Base-by-base conservation (phyloP, 2,329 filamentous ascomycete genomes). In the Diaporthe humulicola region DNA sequence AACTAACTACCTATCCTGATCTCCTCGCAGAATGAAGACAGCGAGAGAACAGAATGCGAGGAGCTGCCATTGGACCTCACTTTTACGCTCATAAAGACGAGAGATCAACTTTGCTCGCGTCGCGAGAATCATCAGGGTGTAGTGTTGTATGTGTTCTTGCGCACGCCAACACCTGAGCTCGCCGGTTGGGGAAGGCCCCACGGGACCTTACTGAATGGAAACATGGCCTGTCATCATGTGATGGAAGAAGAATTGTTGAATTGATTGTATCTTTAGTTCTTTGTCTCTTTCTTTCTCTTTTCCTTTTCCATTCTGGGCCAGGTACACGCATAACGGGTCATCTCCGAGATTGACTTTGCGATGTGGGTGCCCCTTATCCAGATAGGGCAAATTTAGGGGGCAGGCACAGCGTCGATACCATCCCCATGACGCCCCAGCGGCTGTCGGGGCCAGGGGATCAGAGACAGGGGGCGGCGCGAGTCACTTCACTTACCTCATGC, bases 151-250 rank as follows among this genome's bases (percentile, higher is more conserved):
- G n/a, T n/a, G n/a, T n/a, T n/a, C n/a, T 19, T n/a, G 22, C n/a
- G 45, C n/a, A 50, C 9, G 10, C 19, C 22, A 12, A 50, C 22
- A 12, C 8, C n/a, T n/a, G n/a, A n/a, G n/a, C n/a, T n/a, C n/a
- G n/a, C n/a, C n/a, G n/a, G n/a, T n/a, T n/a, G n/a, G n/a, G n/a
- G n/a, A n/a, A n/a, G n/a, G n/a, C n/a, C n/a, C 22, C 22, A 50
- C 64, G 73, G 50, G 30, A 69, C 56, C 77, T 73, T 28, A 36
- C 61, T 2, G 40, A 30, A 30, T 33, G 70, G 74, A 28, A 50
- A 30, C 70, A 71, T 10, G 8, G 45, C 45, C n/a, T 50, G 45
- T n/a, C 45, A 22, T 25, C 22, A 25, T 25, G 8, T 22, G 1
- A 12, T n/a, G 45, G 45, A 48, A 48, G 74, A 77, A 22, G 45